A percentile compares a stretch with the other conserved stretches of the same genome.
phyloP scores from a whole-genome alignment of 1,284 basidiomycete genomes.

The Leccinum angustisporum region DNA sequence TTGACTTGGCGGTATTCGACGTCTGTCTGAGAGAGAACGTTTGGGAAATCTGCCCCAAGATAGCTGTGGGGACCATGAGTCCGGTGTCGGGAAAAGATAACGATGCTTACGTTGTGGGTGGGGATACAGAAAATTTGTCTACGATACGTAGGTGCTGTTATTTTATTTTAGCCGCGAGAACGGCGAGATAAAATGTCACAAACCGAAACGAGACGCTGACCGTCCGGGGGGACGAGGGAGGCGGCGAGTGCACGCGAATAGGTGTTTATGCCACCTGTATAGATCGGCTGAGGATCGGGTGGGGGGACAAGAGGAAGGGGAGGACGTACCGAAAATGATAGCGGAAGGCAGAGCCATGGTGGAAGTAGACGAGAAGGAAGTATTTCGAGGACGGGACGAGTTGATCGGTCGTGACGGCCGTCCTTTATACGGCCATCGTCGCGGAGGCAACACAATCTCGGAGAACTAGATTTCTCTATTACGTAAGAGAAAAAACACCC shows the following conservation, averaged over 20 bases:
- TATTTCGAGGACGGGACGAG: slow-evolving; percentile 4
- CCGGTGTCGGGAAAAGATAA: slow-evolving; percentile 3
- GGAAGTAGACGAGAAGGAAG: slow-evolving; percentile 4
- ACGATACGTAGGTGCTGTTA: slow-evolving; percentile 72
- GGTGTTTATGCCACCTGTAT: slow-evolving; percentile 72
- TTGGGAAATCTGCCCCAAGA: slow-evolving; percentile 74
- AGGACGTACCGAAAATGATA: slow-evolving; percentile 75
- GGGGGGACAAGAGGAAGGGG: slow-evolving; percentile 4
- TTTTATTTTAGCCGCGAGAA: slow-evolving; percentile 6
- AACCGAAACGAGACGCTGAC: slow-evolving; percentile 72
- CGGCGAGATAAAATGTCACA: slow-evolving; percentile 30
- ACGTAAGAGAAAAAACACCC: slow-evolving; percentile 16
- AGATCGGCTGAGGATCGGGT: slow-evolving; percentile 9
- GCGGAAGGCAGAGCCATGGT: slow-evolving; percentile 59
- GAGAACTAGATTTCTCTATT: slow-evolving; percentile 16
- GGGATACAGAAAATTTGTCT: slow-evolving; percentile 82
- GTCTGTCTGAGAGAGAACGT: slow-evolving; percentile 61
- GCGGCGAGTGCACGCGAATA: slow-evolving; percentile 67
- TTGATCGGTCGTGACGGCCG: slow-evolving; percentile 27
- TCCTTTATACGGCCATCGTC: slow-evolving; percentile 31
- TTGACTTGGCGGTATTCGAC: slow-evolving; percentile 87
- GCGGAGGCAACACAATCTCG: slow-evolving; percentile 35
- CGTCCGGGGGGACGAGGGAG: slow-evolving; percentile 60
- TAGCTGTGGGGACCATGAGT: slow-evolving; percentile 50
- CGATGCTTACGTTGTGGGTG: slow-evolving; percentile 76